Conservation (phyloP, 2,329 filamentous ascomycete species). For the Dactylellina cionopaga region DNA sequence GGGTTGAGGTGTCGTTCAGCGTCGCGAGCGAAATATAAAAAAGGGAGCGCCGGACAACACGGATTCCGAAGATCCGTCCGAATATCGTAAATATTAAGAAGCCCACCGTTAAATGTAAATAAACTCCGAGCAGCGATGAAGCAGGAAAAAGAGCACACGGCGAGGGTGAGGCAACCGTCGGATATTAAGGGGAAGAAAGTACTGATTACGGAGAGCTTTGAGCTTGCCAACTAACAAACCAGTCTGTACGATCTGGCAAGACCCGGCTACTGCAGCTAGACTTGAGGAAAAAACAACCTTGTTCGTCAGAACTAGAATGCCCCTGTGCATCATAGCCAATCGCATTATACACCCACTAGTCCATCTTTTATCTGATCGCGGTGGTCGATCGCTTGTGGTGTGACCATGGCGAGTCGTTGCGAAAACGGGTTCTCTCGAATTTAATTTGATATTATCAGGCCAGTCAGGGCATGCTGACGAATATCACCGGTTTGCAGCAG, state of each 20-base stretch:
- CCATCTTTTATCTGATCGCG: constrained; percentile 36
- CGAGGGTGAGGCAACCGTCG: not conserved
- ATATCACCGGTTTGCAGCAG: not conserved
- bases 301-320: not conserved
- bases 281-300: constrained; percentile 19
- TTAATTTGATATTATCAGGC: too few species aligned
- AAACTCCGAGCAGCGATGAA: constrained; percentile 25
- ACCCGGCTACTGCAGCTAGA: constrained; percentile 30
- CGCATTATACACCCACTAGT: not conserved
- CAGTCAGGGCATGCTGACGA: constrained; percentile 20
- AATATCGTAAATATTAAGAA: not conserved
- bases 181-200: constrained; percentile 45
- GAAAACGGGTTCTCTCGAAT: too few species aligned
- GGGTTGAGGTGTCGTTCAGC: constrained; percentile 1
- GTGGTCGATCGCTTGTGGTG: constrained; percentile 44
- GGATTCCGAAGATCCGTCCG: constrained; percentile 24
- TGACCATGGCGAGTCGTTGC: constrained; percentile 47
- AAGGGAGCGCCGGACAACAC: constrained; percentile 42
- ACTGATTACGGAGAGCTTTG: constrained; percentile 18
- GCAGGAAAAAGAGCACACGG: not conserved
- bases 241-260: constrained; percentile 47
- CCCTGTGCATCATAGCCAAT: constrained; percentile 31
- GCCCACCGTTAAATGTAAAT: not conserved
- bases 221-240: constrained; percentile 8
- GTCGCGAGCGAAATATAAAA: constrained; percentile 8